A percentile compares a stretch with the other conserved stretches of the same genome.
Evolutionary conservation across 352 stramenopile species (phyloP).

Genomic region (Thalassiosira sp.): DNA sequence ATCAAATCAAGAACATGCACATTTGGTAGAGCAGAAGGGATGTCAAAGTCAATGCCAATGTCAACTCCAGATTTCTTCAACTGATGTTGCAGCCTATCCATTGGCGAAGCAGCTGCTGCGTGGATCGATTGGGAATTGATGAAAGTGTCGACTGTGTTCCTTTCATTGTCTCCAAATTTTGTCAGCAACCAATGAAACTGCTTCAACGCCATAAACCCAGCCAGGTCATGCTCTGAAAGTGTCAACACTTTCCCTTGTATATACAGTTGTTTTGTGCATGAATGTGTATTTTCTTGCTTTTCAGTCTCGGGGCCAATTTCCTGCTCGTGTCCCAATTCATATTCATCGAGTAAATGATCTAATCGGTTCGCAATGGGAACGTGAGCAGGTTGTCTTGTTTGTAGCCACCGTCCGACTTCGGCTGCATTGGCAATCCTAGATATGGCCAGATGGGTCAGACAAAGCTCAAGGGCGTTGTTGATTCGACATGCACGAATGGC

Average conservation of each 20-base stretch:
- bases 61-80: not conserved
- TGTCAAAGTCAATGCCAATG: not conserved
- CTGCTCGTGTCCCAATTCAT: conserved; percentile 1
- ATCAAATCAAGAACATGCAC: conserved; percentile 19
- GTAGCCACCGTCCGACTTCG: conserved; percentile 7
- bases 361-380: conserved; percentile 21
- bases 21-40: conserved; percentile 3
- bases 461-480: conserved; percentile 14
- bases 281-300: not conserved
- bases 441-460: conserved; percentile 7
- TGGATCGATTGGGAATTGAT: conserved; percentile 4
- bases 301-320: not conserved
- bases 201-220: conserved; percentile 12
- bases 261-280: conserved; percentile 15
- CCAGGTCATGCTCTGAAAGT: conserved; percentile 4
- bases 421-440: conserved; percentile 11
- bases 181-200: conserved; percentile 20
- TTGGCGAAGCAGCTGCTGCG: not conserved
- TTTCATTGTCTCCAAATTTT: not conserved
- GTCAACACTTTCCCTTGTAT: conserved; percentile 9
- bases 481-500: conserved; percentile 27
- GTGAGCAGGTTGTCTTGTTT: conserved; percentile 2
- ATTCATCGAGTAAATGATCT: conserved; percentile 27
- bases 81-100: conserved; percentile 10
- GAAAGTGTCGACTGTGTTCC: not conserved